These are phyloP conservation scores for Nannochloropsis gaditana DNA, from an alignment of 108 stramenopile species.

Conservation along the genomic window DNA sequence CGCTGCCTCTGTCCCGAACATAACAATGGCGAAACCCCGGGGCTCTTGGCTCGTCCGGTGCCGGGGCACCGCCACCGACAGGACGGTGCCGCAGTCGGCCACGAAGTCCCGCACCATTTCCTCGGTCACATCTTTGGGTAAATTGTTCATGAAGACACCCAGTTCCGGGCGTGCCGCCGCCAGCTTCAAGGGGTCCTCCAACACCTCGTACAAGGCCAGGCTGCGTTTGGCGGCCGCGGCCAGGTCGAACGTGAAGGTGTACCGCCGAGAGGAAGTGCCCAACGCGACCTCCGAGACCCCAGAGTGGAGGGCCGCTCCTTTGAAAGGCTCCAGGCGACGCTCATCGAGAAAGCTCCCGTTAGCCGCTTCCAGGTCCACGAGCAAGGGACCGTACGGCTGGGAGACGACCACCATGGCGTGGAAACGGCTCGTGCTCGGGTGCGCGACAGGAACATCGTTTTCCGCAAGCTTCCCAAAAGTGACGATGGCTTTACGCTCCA, in stretches of 20 bases:
- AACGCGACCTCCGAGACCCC: not conserved
- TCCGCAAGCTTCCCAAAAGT: constrained; percentile 31
- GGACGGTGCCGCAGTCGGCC: not conserved
- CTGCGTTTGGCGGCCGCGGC: not conserved
- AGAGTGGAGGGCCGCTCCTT: not conserved
- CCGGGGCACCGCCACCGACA: not conserved
- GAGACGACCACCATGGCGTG: constrained; percentile 40
- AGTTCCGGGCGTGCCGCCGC: not conserved
- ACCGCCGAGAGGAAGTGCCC: not conserved
- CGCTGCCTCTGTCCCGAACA: not conserved
- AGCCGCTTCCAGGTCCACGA: constrained; percentile 40
- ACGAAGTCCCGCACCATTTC: not conserved
- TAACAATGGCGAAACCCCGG: not conserved
- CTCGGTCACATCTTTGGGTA: not conserved
- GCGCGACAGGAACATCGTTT: constrained; percentile 41
- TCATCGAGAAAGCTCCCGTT: constrained; percentile 44
- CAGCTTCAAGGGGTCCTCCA: not conserved
- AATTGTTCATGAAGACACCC: not conserved
- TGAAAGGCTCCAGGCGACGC: not conserved
- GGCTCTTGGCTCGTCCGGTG: not conserved
- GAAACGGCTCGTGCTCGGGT: constrained; percentile 36
- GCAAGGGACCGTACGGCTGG: constrained; percentile 15
- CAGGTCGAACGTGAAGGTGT: not conserved
- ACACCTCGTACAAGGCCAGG: not conserved
- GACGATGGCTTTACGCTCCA: not conserved